Base-by-base conservation (phyloP, 345 rosid species). In the Jatropha curcas region DNA sequence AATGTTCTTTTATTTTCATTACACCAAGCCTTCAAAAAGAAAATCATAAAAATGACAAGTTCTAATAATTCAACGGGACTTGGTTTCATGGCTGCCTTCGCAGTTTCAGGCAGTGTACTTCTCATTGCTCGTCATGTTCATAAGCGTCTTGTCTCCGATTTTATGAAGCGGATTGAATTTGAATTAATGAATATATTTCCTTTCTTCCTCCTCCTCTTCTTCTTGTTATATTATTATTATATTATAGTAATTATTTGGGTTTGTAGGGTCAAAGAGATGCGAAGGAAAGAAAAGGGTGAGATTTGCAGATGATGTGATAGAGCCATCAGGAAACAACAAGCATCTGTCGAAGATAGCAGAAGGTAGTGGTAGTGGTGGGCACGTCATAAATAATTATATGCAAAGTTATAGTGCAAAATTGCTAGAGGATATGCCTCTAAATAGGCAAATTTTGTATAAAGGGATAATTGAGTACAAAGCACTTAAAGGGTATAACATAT, bases 231-330 rank as follows among this genome's bases (percentile, higher is more conserved):
- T n/a, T n/a, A n/a, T n/a, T n/a, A n/a, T n/a, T n/a, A n/a, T n/a
- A n/a, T n/a, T n/a, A n/a, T n/a, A n/a, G n/a, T n/a, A n/a, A n/a
- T n/a, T n/a, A n/a, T n/a, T n/a, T n/a, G 34, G n/a, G 41, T 35
- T 28, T 65, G n/a, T 57, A 33, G 81, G 78, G 43, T 14, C 70
- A 25, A 74, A 27, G 33, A 80, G 79, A 72, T 35, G 60, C 12
- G 35, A 70, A 45, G 55, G 3, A 60, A 88, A 82, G 83, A 94
- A 90, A 73, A 89, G 77, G 82, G 97, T 92, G 39, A 76, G 94
- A 70, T 92, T 94, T 71, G 92, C 98, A 7, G 90, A 83, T 4
- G 92, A 90, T 62, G 97, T 90, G 82, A 80, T 87, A 52, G 96
- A 88, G 75, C 89, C 93, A 0, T 91, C 97, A 4, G 78, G 80